Evolutionary conservation across 805 yeast species (phyloP), one percentile per base, ranked within the genome.

Genomic region (Metschnikowia matae): DNA sequence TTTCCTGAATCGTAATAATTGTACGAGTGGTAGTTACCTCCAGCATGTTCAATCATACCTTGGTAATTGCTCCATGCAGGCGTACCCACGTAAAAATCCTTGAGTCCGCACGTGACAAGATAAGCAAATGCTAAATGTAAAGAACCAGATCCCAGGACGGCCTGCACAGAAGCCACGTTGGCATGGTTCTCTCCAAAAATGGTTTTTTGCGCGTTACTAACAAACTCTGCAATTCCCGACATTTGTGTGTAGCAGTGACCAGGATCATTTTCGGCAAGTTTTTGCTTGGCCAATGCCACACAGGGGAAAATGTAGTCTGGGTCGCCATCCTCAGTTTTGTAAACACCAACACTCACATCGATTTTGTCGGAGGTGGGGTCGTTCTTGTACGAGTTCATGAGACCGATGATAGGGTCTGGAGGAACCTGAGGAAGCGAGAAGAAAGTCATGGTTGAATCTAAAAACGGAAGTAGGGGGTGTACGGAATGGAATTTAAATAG

Each of bases 331-430:
- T 68, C 75, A 32, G 70, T 67, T 48, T 73, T 73, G 61, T 73
- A 74, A n/a, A 75, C 78, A 13, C 79, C 79, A 31, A 74, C 73
- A 32, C 73, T 62, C 18, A 74, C 71, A 52, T 74, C 78, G 29
- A 74, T 63, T 55, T 73, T 73, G 33, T 59, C 39, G 14, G 73
- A 68, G 44, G 53, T 37, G 15, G 60, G 47, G 58, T 74, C 78
- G 31, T 32, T 23, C 21, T 48, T 48, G 50, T 43, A 51, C 8
- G 51, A 50, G 32, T 32, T 48, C 62, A 58, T 56, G 48, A 56
- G 52, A 42, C 39, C 35, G 34, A 56, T 48, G 43, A 58, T 58
- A 20, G 62, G 60, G 53, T 58, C 62, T n/a, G 49, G 40, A 6
- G 49, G 43, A 5, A 54, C 45, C 32, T 41, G 42, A 3, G 53